Evolutionary conservation across 2,329 filamentous ascomycete species (phyloP), one percentile per base, ranked within the genome.

Genomic region (Hypoxylon sp.): DNA sequence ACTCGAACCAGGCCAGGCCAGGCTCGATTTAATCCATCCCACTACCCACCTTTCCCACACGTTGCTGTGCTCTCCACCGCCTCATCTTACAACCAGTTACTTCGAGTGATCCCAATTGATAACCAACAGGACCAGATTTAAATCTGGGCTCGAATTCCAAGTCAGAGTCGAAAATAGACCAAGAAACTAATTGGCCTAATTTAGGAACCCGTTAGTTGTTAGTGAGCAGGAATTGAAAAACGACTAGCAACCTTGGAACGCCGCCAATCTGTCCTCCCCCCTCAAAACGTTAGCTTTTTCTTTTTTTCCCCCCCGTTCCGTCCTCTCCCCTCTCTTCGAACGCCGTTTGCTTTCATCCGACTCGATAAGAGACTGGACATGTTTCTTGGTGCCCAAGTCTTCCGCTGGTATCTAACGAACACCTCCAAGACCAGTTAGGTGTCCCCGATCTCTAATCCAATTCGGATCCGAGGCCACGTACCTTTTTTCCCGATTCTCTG

Each of bases 391-490:
- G 45, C 50, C 60, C 50, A 45, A 68, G 59, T 58, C 51, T 55
- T 46, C 45, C 46, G 61, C 65, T 70, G 55, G 50, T 62, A 46
- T 58, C 49, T 52, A 30, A 48, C 57, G 46, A 64, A 67, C 30
- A 14, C 48, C 30, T 67, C 41, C n/a, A 63, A 59, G 23, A 30
- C 36, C 36, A 38, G 30, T 49, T 28, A 55, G 56, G 50, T 38
- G 55, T 51, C 38, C 53, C 67, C 67, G 58, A 63, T 70, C 53
- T 62, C 61, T 43, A 41, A 61, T 70, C 58, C 52, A 57, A 70
- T 68, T 68, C 61, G 55, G 59, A 65, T 52, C 64, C 62, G 48
- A 64, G 30, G 55, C 59, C 55, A 52, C 65, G 52, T 57, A 63
- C 58, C 50, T 38, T 48, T 62, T 62, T 61, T 57, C 28, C 51